phyloP scores from a whole-genome alignment of 1,139 yeast genomes.

The Debaryomycetaceae sp. region DNA sequence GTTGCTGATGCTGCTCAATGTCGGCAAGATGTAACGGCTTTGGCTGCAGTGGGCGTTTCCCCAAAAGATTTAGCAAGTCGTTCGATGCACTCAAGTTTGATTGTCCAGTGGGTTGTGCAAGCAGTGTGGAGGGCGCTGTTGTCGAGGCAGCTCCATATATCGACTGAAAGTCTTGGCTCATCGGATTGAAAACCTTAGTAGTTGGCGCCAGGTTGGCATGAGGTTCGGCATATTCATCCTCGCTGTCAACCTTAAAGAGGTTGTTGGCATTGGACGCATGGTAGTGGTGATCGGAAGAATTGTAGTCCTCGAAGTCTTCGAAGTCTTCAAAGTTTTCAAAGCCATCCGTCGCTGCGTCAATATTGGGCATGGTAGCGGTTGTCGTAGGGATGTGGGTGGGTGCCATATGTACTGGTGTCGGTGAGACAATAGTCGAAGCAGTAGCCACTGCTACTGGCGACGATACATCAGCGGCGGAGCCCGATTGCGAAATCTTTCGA shows the following conservation, averaged over 20 bases:
- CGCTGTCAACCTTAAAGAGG: slow-evolving; percentile 32
- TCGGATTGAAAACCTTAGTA: too few relatives aligned
- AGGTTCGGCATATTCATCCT: slow-evolving; percentile 20
- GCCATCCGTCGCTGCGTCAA: too few relatives aligned
- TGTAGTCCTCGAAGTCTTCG: slow-evolving; percentile 21
- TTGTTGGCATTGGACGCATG: slow-evolving; percentile 14
- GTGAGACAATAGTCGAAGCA: too few relatives aligned
- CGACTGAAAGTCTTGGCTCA: neutral
- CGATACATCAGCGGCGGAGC: neutral
- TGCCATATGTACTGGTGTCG: too few relatives aligned
- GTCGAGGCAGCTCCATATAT: slow-evolving; percentile 1
- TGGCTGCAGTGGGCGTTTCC: slow-evolving; percentile 10
- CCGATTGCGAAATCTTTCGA: neutral
- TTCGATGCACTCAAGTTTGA: slow-evolving; percentile 12
- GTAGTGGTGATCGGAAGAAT: slow-evolving; percentile 12
- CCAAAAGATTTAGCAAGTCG: slow-evolving; percentile 15
- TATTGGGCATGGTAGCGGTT: too few relatives aligned
- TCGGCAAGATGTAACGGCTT: slow-evolving; percentile 1
- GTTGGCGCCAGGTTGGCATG: too few relatives aligned
- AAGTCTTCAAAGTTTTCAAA: slow-evolving; percentile 35
- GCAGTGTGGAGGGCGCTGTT: slow-evolving; percentile 1
- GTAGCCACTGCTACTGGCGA: too few relatives aligned
- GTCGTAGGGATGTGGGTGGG: too few relatives aligned
- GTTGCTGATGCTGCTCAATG: slow-evolving; percentile 1
- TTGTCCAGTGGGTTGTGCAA: slow-evolving; percentile 1